These are phyloP conservation scores for Colletotrichum sp. DNA, from an alignment of 2,329 filamentous ascomycete species.

Conservation along the genomic window DNA sequence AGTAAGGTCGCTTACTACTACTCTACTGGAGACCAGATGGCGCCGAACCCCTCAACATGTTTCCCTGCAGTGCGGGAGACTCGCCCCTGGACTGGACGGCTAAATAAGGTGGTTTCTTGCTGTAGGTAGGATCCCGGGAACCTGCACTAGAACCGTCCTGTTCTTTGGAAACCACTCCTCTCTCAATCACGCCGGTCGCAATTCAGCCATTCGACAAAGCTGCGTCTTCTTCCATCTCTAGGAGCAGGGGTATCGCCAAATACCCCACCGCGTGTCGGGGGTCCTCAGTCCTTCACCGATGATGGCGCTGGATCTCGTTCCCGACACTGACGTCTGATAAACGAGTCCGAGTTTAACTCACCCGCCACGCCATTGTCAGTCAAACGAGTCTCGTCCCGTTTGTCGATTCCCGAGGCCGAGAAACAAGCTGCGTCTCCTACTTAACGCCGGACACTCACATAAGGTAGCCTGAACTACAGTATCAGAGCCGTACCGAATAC, in stretches of 20 bases:
- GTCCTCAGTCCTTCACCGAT: background rate
- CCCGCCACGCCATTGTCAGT: background rate
- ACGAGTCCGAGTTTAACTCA: background rate
- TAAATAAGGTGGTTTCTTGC: background rate
- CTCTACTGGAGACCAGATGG: background rate
- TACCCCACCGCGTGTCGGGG: background rate
- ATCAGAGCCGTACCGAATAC: background rate
- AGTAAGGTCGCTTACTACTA: background rate
- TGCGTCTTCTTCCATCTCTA: background rate
- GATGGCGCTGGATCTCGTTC: background rate
- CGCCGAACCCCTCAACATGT: background rate
- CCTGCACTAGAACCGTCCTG: conserved; percentile 10
- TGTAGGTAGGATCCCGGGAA: background rate
- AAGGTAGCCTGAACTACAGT: background rate
- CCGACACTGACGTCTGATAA: background rate
- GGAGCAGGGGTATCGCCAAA: background rate
- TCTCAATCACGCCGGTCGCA: background rate
- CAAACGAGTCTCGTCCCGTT: background rate
- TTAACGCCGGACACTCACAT: background rate
- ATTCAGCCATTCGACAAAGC: background rate
- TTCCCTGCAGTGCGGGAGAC: background rate
- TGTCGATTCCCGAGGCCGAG: background rate
- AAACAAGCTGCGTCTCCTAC: background rate
- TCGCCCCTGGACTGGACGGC: background rate
- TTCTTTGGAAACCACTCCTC: background rate